Conservation (phyloP, 139 green algal genomes). For the Tetraselmis striata region DNA sequence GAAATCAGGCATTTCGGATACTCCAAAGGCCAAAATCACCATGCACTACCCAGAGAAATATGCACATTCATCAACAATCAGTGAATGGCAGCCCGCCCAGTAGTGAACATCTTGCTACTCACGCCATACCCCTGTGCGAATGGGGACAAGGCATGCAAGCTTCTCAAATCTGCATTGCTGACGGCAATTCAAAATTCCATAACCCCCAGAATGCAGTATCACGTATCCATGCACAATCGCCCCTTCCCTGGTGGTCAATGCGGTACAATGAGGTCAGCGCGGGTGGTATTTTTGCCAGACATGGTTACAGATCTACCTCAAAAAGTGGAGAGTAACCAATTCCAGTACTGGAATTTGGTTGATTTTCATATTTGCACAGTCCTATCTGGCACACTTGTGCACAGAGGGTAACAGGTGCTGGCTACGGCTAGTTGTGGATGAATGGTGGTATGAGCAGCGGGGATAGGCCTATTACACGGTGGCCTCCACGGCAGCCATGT, state of each 20-base stretch:
- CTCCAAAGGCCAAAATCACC: too few species aligned
- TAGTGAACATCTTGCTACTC: neutral
- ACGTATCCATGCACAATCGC: too few species aligned
- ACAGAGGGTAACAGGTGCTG: neutral
- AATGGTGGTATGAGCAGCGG: neutral
- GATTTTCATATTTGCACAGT: too few species aligned
- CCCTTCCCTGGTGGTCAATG: neutral
- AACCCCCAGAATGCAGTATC: neutral
- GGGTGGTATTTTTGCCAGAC: neutral
- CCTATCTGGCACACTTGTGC: too few species aligned
- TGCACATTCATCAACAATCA: neutral
- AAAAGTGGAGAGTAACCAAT: neutral
- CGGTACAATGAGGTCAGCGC: neutral
- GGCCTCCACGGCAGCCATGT: conserved; percentile 34
- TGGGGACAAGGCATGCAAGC: too few species aligned
- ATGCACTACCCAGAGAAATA: too few species aligned
- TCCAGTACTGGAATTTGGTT: too few species aligned
- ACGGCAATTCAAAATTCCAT: neutral
- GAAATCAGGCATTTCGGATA: too few species aligned
- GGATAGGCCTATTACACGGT: neutral
- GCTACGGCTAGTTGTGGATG: neutral
- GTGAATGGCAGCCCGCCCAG: neutral
- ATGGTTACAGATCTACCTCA: neutral
- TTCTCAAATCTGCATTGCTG: neutral
- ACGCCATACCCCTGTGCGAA: too few species aligned